Conservation (phyloP, 495 filamentous ascomycete species). For the Clavariopsis aquatica region DNA sequence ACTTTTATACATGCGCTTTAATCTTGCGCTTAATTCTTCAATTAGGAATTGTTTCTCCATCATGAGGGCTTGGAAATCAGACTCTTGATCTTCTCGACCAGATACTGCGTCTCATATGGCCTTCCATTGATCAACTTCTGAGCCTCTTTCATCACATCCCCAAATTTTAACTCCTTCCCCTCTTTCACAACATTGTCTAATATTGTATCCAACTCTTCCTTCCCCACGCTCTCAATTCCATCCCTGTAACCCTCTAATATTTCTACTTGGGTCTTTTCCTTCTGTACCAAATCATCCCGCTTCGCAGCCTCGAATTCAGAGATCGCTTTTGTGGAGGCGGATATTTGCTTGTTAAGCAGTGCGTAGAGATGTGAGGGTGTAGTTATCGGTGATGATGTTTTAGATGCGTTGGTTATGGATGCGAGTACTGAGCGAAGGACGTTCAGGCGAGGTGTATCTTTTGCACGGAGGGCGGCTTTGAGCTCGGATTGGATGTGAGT, state of each 20-base stretch:
- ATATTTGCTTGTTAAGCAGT: conserved; percentile 57
- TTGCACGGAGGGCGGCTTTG: conserved; percentile 63
- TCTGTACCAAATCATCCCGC: conserved; percentile 58
- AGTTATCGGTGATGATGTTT: conserved; percentile 58
- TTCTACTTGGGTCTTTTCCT: conserved; percentile 57
- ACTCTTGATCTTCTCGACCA: conserved; percentile 39
- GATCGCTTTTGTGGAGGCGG: conserved; percentile 53
- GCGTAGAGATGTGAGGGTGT: conserved; percentile 61
- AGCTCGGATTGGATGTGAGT: conserved; percentile 58
- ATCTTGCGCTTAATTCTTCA: no score
- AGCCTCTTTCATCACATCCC: conserved; percentile 50
- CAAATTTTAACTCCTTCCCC: conserved; percentile 47
- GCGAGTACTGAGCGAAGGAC: conserved; percentile 63
- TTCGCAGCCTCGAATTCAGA: conserved; percentile 55
- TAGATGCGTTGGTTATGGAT: conserved; percentile 64
- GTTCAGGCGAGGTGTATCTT: conserved; percentile 57
- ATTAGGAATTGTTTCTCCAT: no score
- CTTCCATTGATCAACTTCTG: conserved; percentile 56
- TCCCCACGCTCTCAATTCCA: conserved; percentile 50
- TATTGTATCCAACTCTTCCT: conserved; percentile 53
- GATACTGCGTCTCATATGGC: conserved; percentile 58
- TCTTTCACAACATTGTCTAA: conserved; percentile 51
- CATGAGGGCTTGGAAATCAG: not conserved
- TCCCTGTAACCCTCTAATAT: conserved; percentile 61
- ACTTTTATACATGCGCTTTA: not conserved